Base-by-base conservation (phyloP, 495 filamentous ascomycete species). In the Chaetomidium leptoderma region DNA sequence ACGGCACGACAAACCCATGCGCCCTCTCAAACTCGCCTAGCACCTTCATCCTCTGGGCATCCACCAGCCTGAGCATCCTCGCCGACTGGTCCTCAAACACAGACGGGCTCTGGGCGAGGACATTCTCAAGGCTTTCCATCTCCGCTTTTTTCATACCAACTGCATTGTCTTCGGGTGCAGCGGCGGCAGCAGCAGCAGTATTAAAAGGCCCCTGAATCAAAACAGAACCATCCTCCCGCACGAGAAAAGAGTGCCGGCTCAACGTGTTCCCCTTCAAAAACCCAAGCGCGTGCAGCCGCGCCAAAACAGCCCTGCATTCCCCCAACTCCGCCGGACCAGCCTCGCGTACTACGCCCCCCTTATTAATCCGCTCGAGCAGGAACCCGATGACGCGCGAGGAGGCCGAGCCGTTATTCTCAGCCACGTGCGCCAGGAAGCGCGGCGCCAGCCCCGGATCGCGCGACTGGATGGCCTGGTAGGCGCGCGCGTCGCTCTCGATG, bases 61-160 rank as follows among this genome's bases (percentile, higher is more conserved):
- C 44, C 7, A 13, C 44, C 44, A 29, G 24, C 44, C 24, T n/a
- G 5, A 14, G 14, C 24, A 46, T n/a, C 24, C 14, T n/a, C 24
- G 24, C 44, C 9, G 13, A 24, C 24, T 24, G 44, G 13, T 30
- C 1, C 44, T 46, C 44, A 30, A 29, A 46, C 44, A 3, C 24
- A 29, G 44, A 46, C 24, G 44, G 44, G 24, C 44, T 46, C 6
- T 7, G 23, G 2, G 29, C 46, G 4, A 49, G 14, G 4, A 49
- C 46, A 16, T 7, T 6, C 46, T 49, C 46, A 5, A 49, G 30
- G 6, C 46, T 49, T n/a, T 49, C 46, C 17, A 49, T 27, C 46
- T 35, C 27, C 27, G 11, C n/a, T 13, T n/a, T 24, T 24, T 2
- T 14, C 26, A 26, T 2, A n/a, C 27, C 29, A 0, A 13, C 44